Conservation (phyloP, 805 yeast species). For the Saccharomycopsis amapae region DNA sequence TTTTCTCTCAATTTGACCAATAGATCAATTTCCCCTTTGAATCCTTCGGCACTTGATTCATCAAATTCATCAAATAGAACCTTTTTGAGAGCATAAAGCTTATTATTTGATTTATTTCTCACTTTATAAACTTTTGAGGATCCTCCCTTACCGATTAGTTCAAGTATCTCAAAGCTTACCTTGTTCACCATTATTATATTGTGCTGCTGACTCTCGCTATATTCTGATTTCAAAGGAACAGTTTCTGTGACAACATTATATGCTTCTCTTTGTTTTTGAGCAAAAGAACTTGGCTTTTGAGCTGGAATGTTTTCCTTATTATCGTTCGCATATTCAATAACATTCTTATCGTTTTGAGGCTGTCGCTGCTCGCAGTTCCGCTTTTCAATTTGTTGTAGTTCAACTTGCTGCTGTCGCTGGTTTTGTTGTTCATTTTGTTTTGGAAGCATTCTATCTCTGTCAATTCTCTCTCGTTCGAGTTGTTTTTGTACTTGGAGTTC, state of each 20-base stretch:
- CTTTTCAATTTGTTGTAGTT: neutral
- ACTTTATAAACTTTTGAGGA: conserved; percentile 86
- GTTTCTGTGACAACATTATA: conserved; percentile 7
- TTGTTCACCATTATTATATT: conserved; percentile 41
- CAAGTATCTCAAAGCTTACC: conserved; percentile 62
- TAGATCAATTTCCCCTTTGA: conserved; percentile 85
- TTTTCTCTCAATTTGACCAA: conserved; percentile 51
- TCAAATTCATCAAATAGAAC: conserved; percentile 80
- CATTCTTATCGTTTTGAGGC: neutral
- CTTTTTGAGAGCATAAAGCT: conserved; percentile 69
- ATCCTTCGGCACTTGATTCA: conserved; percentile 62
- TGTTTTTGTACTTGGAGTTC: conserved; percentile 1
- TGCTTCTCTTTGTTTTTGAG: neutral
- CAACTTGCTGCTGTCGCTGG: neutral
- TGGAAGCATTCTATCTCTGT: no score
- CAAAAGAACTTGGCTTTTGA: neutral
- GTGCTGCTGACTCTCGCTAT: neutral
- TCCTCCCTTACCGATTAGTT: conserved; percentile 84
- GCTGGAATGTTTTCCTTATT: neutral
- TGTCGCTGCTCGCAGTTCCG: no score
- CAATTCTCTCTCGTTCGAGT: neutral
- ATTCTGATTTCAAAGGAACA: conserved; percentile 25
- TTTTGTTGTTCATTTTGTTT: neutral
- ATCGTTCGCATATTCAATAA: neutral
- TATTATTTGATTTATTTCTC: conserved; percentile 41